These are phyloP conservation scores for Aspergillus jensenii DNA, from an alignment of 2,329 filamentous ascomycete species.

Conservation along the genomic window DNA sequence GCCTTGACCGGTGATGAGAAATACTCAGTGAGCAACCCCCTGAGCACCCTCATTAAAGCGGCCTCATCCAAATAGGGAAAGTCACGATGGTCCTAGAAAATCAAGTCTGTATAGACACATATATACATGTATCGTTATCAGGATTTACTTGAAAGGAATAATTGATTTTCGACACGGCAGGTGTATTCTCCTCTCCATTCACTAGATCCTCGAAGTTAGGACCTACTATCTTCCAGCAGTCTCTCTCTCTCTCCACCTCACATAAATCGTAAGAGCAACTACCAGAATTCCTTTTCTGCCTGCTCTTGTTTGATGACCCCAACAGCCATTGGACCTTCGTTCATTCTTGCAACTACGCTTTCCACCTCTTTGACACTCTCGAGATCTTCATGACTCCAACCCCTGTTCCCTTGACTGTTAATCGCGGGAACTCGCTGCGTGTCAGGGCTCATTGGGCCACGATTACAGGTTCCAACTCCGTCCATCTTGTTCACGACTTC, in stretches of 20 bases:
- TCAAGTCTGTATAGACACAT: no score
- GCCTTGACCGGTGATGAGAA: no score
- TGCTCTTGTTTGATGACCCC: background rate
- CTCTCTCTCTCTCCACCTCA: background rate
- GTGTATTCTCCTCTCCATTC: background rate
- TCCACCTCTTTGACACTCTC: slow-evolving; percentile 24
- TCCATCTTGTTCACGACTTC: slow-evolving; percentile 39
- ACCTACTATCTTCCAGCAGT: background rate
- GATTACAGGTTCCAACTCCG: slow-evolving; percentile 33
- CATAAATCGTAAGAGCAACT: background rate
- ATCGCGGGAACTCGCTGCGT: background rate
- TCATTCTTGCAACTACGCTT: slow-evolving; percentile 9
- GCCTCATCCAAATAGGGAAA: no score
- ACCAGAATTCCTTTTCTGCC: slow-evolving; percentile 13
- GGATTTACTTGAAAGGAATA: background rate
- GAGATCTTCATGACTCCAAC: slow-evolving; percentile 17
- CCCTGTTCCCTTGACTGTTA: slow-evolving; percentile 2
- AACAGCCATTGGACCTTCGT: background rate
- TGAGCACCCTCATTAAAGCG: no score
- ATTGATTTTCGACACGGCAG: background rate
- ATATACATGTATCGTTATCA: background rate
- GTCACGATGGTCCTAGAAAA: no score
- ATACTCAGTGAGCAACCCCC: no score
- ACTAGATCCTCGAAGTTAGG: background rate
- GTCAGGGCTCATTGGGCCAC: slow-evolving; percentile 9